phyloP scores from a whole-genome alignment of 1,139 yeast genomes.

The Kazachstania sp. region DNA sequence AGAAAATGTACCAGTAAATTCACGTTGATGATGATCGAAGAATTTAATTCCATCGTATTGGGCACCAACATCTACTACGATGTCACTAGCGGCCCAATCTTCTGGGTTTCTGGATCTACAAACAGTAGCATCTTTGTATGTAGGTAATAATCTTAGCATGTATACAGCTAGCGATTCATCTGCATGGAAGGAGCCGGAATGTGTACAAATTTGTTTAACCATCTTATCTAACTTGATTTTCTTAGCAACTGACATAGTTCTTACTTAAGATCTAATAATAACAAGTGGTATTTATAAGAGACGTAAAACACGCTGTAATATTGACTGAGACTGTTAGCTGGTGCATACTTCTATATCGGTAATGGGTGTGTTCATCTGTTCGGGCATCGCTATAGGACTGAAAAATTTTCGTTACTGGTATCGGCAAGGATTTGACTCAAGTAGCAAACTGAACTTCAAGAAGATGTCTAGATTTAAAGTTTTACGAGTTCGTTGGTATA shows the following conservation, averaged over 20 bases:
- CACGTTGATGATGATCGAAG: slow-evolving; percentile 95
- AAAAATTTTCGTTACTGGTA: too few species aligned
- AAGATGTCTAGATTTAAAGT: too few species aligned
- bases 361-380: too few species aligned
- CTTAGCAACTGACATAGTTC: slow-evolving; percentile 8
- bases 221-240: slow-evolving; percentile 21
- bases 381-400: too few species aligned
- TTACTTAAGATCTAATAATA: neutral
- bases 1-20: slow-evolving; percentile 58
- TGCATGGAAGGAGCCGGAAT: slow-evolving; percentile 93
- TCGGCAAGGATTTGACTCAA: too few species aligned
- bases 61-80: slow-evolving; percentile 95
- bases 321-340: too few species aligned
- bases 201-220: slow-evolving; percentile 64
- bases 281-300: too few species aligned
- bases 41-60: slow-evolving; percentile 77
- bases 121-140: slow-evolving; percentile 55
- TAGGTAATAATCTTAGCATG: slow-evolving; percentile 68
- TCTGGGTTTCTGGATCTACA: slow-evolving; percentile 77
- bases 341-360: too few species aligned
- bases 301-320: too few species aligned
- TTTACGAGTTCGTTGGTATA: too few species aligned
- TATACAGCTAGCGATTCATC: slow-evolving; percentile 96
- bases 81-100: slow-evolving; percentile 80
- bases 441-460: too few species aligned